These are phyloP conservation scores for Tilletia walkeri DNA, from an alignment of 1,284 basidiomycete species.

Conservation along the genomic window DNA sequence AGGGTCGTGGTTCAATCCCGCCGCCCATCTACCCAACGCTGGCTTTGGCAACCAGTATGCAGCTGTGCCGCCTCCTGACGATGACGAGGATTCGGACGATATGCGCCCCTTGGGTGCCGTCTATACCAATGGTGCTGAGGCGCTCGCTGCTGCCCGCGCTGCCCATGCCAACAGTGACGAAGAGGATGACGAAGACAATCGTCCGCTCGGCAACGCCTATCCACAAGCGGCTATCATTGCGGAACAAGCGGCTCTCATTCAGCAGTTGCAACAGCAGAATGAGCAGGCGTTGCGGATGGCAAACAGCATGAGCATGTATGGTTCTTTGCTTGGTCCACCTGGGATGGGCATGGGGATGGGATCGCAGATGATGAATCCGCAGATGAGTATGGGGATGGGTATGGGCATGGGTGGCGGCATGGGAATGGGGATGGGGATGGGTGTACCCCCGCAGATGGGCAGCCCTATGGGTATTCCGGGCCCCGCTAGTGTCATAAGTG, in stretches of 20 bases:
- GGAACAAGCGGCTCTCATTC: conserved; percentile 49
- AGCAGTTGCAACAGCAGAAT: conserved; percentile 43
- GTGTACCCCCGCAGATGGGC: conserved; percentile 24
- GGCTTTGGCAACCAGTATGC: background rate
- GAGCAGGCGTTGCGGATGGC: conserved; percentile 29
- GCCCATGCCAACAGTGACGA: conserved; percentile 26
- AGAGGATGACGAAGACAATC: conserved; percentile 37
- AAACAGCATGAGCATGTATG: conserved; percentile 23
- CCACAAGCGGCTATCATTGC: conserved; percentile 54
- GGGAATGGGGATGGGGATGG: conserved; percentile 19
- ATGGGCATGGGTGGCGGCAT: conserved; percentile 15
- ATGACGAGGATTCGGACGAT: conserved; percentile 39
- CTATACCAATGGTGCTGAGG: conserved; percentile 32
- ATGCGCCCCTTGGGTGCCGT: conserved; percentile 41
- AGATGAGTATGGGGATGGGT: background rate
- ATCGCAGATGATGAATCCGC: conserved; percentile 2
- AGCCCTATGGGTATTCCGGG: conserved; percentile 25
- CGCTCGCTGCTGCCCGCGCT: conserved; percentile 20
- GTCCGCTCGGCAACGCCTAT: conserved; percentile 43
- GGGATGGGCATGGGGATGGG: conserved; percentile 21
- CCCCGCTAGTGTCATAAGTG: conserved; percentile 16
- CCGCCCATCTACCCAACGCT: background rate
- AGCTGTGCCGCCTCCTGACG: background rate
- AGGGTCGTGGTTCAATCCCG: background rate
- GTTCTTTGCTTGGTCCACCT: conserved; percentile 1